Base-by-base conservation (phyloP, 2,329 filamentous ascomycete species). In the Penicillium sp. region DNA sequence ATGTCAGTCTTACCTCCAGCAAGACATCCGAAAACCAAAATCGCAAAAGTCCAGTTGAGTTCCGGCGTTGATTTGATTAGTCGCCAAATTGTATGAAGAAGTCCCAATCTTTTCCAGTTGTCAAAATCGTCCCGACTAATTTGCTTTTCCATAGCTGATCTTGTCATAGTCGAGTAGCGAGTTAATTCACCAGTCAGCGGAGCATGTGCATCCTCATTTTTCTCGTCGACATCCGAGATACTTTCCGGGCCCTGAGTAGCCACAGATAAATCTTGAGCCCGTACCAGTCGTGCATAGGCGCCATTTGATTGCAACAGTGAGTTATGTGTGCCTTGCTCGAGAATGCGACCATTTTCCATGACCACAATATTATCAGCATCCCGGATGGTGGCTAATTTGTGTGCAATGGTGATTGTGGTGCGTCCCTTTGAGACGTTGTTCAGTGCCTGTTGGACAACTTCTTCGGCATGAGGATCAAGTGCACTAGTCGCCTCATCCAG, bases 401-500 rank as follows among this genome's bases (percentile, higher is more conserved):
- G 77, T 0, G 77, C 76, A 51, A 79, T 78, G 2, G 74, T 62
- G 19, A 73, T 64, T 5, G 69, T 70, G 1, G 70, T 72, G 4
- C 65, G 58, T 6, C 56, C 89, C 55, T 84, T 79, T 0, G 89
- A 81, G 6, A 90, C 66, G 87, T 55, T 85, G 61, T 94, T 88
- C 1, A 96, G 79, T 11, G 92, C 91, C 35, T 86, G 86, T 70
- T 96, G 91, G 1, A 96, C 91, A 8, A 92, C 84, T 48, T 87
- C 88, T 73, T 97, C 92, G 1, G 89, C 91, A 66, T 90, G 89
- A 7, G 91, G 93, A 67, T 97, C 92, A 0, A 97, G 80, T 5
- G 90, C 90, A 32, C 87, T 91, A 0, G 92, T 97, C 1, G 92
- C 92, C 72, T 97, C 92, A 60, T 97, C 92, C 3, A 97, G 84